These are phyloP conservation scores for Aspergillus campestris DNA, from an alignment of 495 filamentous ascomycete species.

Conservation along the genomic window DNA sequence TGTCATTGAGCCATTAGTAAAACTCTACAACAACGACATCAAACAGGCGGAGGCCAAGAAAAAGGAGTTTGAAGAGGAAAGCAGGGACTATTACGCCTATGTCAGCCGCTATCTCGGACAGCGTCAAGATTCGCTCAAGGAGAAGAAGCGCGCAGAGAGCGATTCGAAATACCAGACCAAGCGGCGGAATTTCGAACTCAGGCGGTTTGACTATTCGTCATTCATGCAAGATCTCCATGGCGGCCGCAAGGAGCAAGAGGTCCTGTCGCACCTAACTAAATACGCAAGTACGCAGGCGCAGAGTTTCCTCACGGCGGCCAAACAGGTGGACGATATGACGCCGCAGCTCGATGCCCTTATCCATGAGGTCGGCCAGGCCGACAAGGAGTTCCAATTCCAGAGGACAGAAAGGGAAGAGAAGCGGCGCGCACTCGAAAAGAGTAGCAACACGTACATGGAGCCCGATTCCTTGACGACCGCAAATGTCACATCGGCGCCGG, in stretches of 20 bases:
- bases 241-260: constrained; percentile 94
- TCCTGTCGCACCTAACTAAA: constrained; percentile 89
- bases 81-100: constrained; percentile 93
- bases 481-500: constrained; percentile 16
- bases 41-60: constrained; percentile 97
- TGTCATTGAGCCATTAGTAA: constrained; percentile 87
- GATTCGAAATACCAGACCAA: constrained; percentile 96
- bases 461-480: constrained; percentile 45
- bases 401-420: constrained; percentile 91
- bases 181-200: constrained; percentile 88
- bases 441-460: constrained; percentile 70
- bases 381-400: constrained; percentile 93
- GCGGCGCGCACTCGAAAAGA: constrained; percentile 80
- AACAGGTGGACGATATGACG: constrained; percentile 78
- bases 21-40: constrained; percentile 89
- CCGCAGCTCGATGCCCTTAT: constrained; percentile 91
- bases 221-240: constrained; percentile 99
- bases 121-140: constrained; percentile 88
- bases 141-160: constrained; percentile 90
- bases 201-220: constrained; percentile 96
- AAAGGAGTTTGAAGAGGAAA: constrained; percentile 97
- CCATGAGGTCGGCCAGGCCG: constrained; percentile 78
- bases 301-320: constrained; percentile 70
- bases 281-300: constrained; percentile 88
- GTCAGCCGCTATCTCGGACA: constrained; percentile 92